phyloP scores from a whole-genome alignment of 202 grass and related monocot genomes.

The Carex sylvatica region DNA sequence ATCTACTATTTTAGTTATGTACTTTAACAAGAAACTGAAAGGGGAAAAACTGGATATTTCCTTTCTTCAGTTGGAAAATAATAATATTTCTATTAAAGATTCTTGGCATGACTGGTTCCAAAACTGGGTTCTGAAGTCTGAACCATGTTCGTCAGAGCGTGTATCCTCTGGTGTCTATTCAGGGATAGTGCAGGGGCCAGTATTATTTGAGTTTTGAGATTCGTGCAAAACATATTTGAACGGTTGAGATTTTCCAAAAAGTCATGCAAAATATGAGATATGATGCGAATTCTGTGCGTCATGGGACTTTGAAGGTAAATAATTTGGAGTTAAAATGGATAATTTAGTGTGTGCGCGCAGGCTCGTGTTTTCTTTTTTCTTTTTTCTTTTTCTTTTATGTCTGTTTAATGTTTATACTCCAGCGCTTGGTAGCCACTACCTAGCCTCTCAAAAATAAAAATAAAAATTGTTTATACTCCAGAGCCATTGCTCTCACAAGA shows the following conservation, averaged over 20 bases:
- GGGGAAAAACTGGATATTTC: background rate
- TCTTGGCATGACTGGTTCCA: background rate
- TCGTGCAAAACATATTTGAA: no score
- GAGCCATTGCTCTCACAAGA: background rate
- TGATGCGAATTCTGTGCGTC: no score
- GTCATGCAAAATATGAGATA: no score
- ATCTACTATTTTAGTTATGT: slow-evolving; percentile 23
- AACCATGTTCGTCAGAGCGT: no score
- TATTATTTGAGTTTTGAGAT: no score
- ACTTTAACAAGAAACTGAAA: background rate
- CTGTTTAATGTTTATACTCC: background rate
- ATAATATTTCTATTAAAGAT: background rate
- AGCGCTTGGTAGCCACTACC: no score
- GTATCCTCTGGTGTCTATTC: no score
- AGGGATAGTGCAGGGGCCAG: no score
- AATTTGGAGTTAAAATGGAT: background rate
- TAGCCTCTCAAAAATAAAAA: no score
- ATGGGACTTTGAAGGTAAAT: background rate
- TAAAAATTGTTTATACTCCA: background rate
- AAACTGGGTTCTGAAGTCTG: background rate
- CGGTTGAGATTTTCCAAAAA: no score
- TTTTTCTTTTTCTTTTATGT: background rate
- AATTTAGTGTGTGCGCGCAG: no score
- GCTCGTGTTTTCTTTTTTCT: background rate
- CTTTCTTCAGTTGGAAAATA: background rate